Evolutionary conservation across 2,329 filamentous ascomycete species (phyloP).

Genomic region (Neoscytalidium dimidiatum): DNA sequence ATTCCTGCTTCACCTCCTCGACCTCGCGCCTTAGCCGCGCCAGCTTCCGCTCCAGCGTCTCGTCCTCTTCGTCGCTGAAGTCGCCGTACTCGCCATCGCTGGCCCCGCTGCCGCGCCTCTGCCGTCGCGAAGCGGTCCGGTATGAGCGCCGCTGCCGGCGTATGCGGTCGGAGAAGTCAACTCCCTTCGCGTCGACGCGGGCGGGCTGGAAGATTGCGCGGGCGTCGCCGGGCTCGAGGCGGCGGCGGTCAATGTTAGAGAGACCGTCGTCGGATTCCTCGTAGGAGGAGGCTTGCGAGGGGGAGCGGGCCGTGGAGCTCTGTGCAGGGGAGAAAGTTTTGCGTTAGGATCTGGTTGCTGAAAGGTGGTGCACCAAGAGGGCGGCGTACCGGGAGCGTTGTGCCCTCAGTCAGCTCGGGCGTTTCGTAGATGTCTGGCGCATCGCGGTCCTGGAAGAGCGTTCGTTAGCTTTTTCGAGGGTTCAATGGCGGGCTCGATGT

Average conservation of each 20-base stretch:
- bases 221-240: slow-evolving; percentile 76
- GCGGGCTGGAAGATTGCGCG: slow-evolving; percentile 76
- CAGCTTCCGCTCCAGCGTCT: slow-evolving; percentile 76
- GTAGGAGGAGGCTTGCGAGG: slow-evolving; percentile 47
- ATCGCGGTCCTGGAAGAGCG: slow-evolving; percentile 47
- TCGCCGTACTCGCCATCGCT: slow-evolving; percentile 62
- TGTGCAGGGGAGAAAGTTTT: not conserved
- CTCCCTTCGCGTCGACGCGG: slow-evolving; percentile 72
- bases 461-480: not conserved
- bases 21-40: slow-evolving; percentile 82
- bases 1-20: slow-evolving; percentile 62
- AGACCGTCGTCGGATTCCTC: slow-evolving; percentile 57
- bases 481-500: not conserved
- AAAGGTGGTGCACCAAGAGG: not conserved
- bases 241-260: slow-evolving; percentile 68
- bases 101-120: slow-evolving; percentile 58
- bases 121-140: slow-evolving; percentile 66
- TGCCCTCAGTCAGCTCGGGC: slow-evolving; percentile 86
- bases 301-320: slow-evolving; percentile 36
- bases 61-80: slow-evolving; percentile 76
- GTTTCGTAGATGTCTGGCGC: slow-evolving; percentile 97
- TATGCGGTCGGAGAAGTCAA: slow-evolving; percentile 89
- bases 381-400: slow-evolving; percentile 73
- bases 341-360: slow-evolving; percentile 34
- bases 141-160: slow-evolving; percentile 79